phyloP scores from a whole-genome alignment of 768 basidiomycete species.

The Grammothele lineata region DNA sequence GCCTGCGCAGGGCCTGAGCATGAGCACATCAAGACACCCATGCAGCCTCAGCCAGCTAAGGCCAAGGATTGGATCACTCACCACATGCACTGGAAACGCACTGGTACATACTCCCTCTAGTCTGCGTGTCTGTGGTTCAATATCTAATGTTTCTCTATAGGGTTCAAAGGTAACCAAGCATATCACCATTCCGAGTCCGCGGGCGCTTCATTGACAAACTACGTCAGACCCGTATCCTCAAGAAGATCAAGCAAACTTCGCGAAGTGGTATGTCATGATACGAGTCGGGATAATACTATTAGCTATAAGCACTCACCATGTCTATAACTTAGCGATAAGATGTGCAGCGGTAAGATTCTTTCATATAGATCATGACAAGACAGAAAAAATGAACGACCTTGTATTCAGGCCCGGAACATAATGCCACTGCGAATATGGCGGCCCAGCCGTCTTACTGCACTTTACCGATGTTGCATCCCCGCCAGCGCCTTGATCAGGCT shows the following conservation, averaged over 20 bases:
- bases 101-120: conserved; percentile 36
- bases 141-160: conserved; percentile 24
- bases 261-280: conserved; percentile 41
- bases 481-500: conserved; percentile 25
- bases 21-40: conserved; percentile 39
- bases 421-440: conserved; percentile 30
- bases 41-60: conserved; percentile 43
- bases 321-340: conserved; percentile 35
- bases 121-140: neutral
- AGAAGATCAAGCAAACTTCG: conserved; percentile 52
- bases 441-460: conserved; percentile 51
- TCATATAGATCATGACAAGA: neutral
- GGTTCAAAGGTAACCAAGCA: conserved; percentile 43
- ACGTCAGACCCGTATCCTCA: conserved; percentile 51
- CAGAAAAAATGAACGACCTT: neutral
- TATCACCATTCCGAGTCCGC: too few relatives aligned
- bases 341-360: conserved; percentile 50
- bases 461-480: conserved; percentile 49
- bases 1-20: conserved; percentile 41
- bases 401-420: conserved; percentile 46
- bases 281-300: neutral
- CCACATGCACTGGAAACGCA: conserved; percentile 52
- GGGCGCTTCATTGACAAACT: too few relatives aligned
- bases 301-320: neutral
- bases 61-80: conserved; percentile 55